These are phyloP conservation scores for Lodderomyces beijingensis DNA, from an alignment of 1,139 yeast genomes.

Conservation along the genomic window DNA sequence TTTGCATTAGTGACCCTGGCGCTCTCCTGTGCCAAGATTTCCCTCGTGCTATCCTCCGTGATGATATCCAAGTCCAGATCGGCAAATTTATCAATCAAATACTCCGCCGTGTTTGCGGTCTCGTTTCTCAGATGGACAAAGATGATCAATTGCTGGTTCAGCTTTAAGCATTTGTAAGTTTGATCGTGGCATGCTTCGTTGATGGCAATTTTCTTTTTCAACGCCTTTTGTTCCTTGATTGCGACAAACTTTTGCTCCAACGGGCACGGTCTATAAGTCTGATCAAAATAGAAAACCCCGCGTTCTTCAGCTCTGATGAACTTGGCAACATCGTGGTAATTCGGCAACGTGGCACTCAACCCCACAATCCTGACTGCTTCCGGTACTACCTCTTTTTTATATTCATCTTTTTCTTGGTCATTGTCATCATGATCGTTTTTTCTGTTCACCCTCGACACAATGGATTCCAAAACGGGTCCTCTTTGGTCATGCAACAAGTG, in stretches of 20 bases:
- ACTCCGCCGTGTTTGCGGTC: conserved; percentile 77
- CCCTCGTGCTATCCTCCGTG: conserved; percentile 56
- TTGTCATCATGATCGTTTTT: too few species aligned
- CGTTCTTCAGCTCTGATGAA: conserved; percentile 65
- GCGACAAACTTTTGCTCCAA: conserved; percentile 86
- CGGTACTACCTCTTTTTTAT: too few species aligned
- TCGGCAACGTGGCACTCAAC: conserved; percentile 91
- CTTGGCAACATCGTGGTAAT: conserved; percentile 80
- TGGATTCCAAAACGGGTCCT: conserved; percentile 90
- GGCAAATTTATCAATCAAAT: conserved; percentile 57
- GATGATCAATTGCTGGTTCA: conserved; percentile 71
- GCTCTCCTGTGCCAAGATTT: conserved; percentile 61
- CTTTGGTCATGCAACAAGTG: conserved; percentile 91
- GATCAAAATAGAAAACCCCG: conserved; percentile 75
- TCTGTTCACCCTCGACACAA: conserved; percentile 69
- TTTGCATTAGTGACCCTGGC: conserved; percentile 50
- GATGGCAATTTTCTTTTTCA: conserved; percentile 77
- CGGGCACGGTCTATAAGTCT: conserved; percentile 89
- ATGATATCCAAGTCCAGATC: conserved; percentile 50
- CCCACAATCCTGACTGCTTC: conserved; percentile 82
- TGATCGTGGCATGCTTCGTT: conserved; percentile 90
- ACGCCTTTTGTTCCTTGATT: conserved; percentile 77
- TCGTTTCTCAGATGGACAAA: conserved; percentile 96
- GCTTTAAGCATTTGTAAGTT: conserved; percentile 55
- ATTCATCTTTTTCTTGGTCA: conserved; percentile 46